Evolutionary conservation across 2,329 filamentous ascomycete genomes (phyloP).

Genomic region (Phoma herbarum): DNA sequence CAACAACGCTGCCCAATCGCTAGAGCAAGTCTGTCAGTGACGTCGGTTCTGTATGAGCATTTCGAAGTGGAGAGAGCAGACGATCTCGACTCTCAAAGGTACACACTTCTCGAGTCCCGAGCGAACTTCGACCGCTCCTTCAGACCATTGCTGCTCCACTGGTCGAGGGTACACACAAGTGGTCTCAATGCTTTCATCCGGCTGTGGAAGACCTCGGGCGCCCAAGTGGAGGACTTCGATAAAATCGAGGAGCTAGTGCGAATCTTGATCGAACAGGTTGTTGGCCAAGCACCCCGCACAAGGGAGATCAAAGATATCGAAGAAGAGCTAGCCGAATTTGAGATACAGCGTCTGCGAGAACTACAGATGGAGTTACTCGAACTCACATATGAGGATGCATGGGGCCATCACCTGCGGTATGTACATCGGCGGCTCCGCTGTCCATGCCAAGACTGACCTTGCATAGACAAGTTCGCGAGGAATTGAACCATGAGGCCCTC

Average conservation of each 20-base stretch:
- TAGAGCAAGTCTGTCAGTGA: constrained; percentile 84
- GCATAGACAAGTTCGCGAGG: constrained; percentile 79
- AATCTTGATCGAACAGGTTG: constrained; percentile 87
- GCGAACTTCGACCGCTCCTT: constrained; percentile 87
- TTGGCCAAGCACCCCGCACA: constrained; percentile 81
- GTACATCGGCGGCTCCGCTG: constrained; percentile 14
- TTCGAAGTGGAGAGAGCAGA: constrained; percentile 92
- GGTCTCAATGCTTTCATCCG: constrained; percentile 88
- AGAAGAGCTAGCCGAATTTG: constrained; percentile 85
- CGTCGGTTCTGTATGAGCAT: constrained; percentile 89
- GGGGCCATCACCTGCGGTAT: constrained; percentile 83
- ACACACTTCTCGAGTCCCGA: constrained; percentile 75
- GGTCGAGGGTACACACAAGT: constrained; percentile 88
- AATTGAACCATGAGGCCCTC: constrained; percentile 87
- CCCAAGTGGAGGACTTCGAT: constrained; percentile 85
- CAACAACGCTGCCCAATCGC: constrained; percentile 86
- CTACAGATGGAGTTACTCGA: constrained; percentile 94
- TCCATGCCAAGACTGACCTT: constrained; percentile 33
- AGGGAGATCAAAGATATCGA: constrained; percentile 89
- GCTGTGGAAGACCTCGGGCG: constrained; percentile 89
- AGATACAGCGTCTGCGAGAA: constrained; percentile 78
- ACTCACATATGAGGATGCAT: constrained; percentile 90
- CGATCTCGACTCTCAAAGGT: constrained; percentile 77
- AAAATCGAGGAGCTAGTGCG: constrained; percentile 92
- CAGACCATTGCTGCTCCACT: constrained; percentile 86